phyloP scores from a whole-genome alignment of 2,329 filamentous ascomycete species.

The Ceratocystis variospora region DNA sequence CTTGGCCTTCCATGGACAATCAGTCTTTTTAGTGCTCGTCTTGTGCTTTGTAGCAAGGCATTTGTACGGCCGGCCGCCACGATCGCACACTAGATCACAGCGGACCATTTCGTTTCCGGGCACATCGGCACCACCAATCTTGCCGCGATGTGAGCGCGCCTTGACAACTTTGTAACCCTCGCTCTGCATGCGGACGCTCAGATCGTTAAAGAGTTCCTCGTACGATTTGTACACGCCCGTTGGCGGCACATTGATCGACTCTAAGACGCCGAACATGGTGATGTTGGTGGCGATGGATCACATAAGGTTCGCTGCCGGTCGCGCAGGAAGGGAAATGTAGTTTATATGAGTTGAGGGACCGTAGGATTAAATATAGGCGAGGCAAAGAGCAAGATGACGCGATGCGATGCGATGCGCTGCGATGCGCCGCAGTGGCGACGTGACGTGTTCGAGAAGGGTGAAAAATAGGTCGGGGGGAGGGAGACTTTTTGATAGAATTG shows the following conservation, averaged over 20 bases:
- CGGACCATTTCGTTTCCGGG: conserved; percentile 33
- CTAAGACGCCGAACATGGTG: conserved; percentile 33
- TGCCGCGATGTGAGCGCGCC: conserved; percentile 31
- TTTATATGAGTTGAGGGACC: not conserved
- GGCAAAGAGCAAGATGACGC: not conserved
- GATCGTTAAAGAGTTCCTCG: conserved; percentile 31
- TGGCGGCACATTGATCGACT: conserved; percentile 29
- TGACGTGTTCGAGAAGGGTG: conserved; percentile 4
- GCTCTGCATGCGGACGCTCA: conserved; percentile 31
- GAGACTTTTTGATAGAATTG: not conserved
- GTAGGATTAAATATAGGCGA: not conserved
- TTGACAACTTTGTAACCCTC: conserved; percentile 36
- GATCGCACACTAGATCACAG: conserved; percentile 34
- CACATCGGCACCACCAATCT: conserved; percentile 30
- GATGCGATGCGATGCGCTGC: not conserved
- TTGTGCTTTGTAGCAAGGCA: conserved; percentile 34
- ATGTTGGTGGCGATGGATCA: conserved; percentile 10
- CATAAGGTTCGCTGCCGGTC: conserved; percentile 8
- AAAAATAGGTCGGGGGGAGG: not conserved
- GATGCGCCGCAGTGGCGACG: conserved; percentile 2
- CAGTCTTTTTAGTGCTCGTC: conserved; percentile 34
- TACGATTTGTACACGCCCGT: conserved; percentile 29
- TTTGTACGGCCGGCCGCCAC: conserved; percentile 32
- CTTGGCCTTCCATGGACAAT: conserved; percentile 35
- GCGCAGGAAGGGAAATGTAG: not conserved